Conservation (phyloP, 768 basidiomycete species). For the Podaxis sp. region DNA sequence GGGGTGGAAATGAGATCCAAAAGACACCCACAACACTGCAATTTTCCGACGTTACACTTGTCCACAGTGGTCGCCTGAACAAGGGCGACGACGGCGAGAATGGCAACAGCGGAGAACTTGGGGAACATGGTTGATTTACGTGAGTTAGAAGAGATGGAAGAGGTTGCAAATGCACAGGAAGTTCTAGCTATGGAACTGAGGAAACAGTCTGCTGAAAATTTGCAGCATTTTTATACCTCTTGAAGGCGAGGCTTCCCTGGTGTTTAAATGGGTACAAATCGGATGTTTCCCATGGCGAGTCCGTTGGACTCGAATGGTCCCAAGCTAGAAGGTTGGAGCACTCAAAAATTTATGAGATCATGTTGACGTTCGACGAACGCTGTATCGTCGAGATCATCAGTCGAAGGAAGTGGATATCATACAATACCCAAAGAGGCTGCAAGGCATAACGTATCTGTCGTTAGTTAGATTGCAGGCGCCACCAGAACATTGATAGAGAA, state of each 20-base stretch:
- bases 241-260: neutral
- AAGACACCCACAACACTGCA: constrained; percentile 7
- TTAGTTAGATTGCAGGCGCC: neutral
- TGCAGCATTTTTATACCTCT: neutral
- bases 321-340: neutral
- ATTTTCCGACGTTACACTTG: constrained; percentile 10
- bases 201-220: neutral
- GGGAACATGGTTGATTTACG: constrained; percentile 7
- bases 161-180: neutral
- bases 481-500: constrained; percentile 1
- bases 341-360: neutral
- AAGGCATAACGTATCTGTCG: neutral
- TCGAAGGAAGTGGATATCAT: neutral
- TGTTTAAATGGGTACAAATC: neutral
- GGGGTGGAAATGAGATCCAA: neutral
- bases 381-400: neutral
- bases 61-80: neutral
- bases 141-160: neutral
- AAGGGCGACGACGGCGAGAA: neutral
- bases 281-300: neutral
- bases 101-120: constrained; percentile 3
- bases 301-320: neutral
- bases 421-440: neutral
- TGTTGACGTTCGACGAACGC: neutral
- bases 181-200: neutral